Evolutionary conservation across 1,139 yeast genomes (phyloP).

Genomic region (Nakaseomyces kungkrabaensis): DNA sequence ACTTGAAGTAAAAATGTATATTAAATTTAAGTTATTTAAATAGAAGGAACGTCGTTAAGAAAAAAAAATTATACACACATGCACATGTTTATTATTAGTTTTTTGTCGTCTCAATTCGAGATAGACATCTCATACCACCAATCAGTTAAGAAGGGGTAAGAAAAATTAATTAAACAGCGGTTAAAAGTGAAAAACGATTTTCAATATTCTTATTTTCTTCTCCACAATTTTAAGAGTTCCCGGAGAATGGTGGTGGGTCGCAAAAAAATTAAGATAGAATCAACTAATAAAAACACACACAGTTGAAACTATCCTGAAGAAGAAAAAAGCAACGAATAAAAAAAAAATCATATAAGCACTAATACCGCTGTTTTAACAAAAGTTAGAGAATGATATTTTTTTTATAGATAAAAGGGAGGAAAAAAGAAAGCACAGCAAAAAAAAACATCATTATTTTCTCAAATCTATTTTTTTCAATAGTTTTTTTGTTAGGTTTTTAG

Average conservation of each 20-base stretch:
- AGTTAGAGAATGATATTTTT: too few species aligned
- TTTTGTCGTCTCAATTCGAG: neutral
- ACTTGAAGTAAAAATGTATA: too few species aligned
- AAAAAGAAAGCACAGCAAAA: too few species aligned
- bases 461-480: too few species aligned
- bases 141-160: neutral
- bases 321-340: neutral
- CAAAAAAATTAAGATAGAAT: neutral
- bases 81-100: neutral
- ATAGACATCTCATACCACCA: neutral
- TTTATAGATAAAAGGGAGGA: too few species aligned
- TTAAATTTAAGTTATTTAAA: neutral
- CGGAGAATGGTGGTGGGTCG: neutral
- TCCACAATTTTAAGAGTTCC: neutral
- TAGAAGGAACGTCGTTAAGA: neutral
- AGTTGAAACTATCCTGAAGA: neutral
- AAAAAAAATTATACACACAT: neutral
- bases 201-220: neutral
- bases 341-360: neutral
- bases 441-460: too few species aligned
- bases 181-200: neutral
- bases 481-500: too few species aligned
- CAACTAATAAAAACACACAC: slow-evolving; percentile 3
- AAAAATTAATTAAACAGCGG: neutral
- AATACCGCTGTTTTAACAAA: too few species aligned